phyloP scores from a whole-genome alignment of 2,329 filamentous ascomycete species.

The Aureobasidium sp. region DNA sequence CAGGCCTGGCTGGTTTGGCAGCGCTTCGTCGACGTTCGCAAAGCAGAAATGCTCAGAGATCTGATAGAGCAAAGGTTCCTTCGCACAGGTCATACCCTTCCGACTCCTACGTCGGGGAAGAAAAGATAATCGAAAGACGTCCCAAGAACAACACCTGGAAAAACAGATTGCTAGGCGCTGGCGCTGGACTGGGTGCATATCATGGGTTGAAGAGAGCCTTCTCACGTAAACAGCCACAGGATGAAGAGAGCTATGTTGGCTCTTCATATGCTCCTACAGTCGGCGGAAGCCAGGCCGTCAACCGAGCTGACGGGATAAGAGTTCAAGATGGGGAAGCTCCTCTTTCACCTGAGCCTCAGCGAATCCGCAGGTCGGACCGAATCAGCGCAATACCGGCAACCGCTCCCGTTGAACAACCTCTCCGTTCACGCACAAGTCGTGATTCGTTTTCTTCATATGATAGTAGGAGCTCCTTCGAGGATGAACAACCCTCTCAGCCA shows the following conservation, averaged over 20 bases:
- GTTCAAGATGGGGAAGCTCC: constrained; percentile 32
- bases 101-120: constrained; percentile 23
- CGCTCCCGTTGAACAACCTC: background rate
- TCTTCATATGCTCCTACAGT: constrained; percentile 41
- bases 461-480: constrained; percentile 12
- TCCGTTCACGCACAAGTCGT: constrained; percentile 11
- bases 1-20: constrained; percentile 47
- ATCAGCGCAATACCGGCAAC: background rate
- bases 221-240: constrained; percentile 41
- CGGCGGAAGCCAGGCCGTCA: constrained; percentile 35
- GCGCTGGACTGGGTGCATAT: constrained; percentile 34
- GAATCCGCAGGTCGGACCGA: constrained; percentile 2
- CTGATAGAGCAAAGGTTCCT: constrained; percentile 24
- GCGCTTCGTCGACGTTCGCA: constrained; percentile 29
- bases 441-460: constrained; percentile 14
- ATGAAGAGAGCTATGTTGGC: constrained; percentile 44
- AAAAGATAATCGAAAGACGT: constrained; percentile 24
- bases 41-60: constrained; percentile 23
- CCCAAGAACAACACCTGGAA: constrained; percentile 33
- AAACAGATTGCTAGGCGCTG: constrained; percentile 36
- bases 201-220: constrained; percentile 45
- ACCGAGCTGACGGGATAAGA: constrained; percentile 38
- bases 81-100: constrained; percentile 10
- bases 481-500: constrained; percentile 7
- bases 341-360: constrained; percentile 11